phyloP scores from a whole-genome alignment of 2,329 filamentous ascomycete genomes.

The Xylariaceae sp. region DNA sequence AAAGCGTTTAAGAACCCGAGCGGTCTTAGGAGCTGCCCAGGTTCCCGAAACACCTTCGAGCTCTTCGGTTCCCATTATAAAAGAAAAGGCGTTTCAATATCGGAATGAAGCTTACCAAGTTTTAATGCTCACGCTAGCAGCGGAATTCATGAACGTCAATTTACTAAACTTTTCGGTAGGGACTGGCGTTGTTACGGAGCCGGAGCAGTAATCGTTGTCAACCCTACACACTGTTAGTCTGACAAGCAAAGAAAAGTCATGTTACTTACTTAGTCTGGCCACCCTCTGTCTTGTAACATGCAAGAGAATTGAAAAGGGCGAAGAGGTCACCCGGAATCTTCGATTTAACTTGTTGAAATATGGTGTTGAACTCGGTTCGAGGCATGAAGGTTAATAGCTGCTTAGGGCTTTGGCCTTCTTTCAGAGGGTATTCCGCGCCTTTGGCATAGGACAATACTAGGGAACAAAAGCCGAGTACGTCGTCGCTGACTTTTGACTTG shows the following conservation, averaged over 20 bases:
- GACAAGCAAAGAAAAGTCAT: too few species aligned
- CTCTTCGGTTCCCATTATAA: too few species aligned
- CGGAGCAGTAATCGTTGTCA: not conserved
- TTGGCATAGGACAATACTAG: not conserved
- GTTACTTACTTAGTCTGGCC: not conserved
- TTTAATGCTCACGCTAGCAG: not conserved
- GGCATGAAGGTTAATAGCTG: not conserved
- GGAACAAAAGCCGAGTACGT: not conserved
- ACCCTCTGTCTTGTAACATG: too few species aligned
- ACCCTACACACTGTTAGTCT: not conserved
- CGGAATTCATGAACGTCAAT: not conserved
- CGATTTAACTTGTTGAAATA: not conserved
- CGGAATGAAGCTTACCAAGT: not conserved
- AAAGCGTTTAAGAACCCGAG: too few species aligned
- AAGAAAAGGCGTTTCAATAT: too few species aligned
- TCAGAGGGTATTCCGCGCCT: not conserved
- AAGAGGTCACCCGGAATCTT: not conserved
- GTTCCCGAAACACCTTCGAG: too few species aligned
- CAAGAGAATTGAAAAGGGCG: not conserved
- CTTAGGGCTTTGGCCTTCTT: not conserved
- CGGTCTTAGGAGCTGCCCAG: too few species aligned
- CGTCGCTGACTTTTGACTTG: not conserved
- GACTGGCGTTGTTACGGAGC: not conserved
- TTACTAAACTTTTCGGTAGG: not conserved
- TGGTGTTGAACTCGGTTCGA: not conserved